Evolutionary conservation across 2,329 filamentous ascomycete species (phyloP).

Genomic region (Periglandula ipomoeae): DNA sequence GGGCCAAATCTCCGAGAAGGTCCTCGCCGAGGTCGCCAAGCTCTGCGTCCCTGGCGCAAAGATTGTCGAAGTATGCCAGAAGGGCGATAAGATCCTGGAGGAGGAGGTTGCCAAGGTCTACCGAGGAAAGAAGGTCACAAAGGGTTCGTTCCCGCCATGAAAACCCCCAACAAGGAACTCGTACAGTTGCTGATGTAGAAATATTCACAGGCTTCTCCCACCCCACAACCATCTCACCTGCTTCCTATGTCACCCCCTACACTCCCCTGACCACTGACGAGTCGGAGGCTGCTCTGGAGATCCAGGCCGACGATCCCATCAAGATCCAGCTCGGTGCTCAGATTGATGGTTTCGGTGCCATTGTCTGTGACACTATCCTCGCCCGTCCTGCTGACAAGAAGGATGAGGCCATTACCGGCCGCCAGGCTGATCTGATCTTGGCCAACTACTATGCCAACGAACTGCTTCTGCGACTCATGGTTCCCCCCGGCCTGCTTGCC

Average conservation of each 20-base stretch:
- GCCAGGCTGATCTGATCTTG: slow-evolving; percentile 76
- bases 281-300: slow-evolving; percentile 68
- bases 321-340: slow-evolving; percentile 99
- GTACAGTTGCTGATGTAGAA: slow-evolving; percentile 5
- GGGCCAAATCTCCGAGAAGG: slow-evolving; percentile 89
- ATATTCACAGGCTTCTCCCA: slow-evolving; percentile 64
- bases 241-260: slow-evolving; percentile 91
- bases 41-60: slow-evolving; percentile 77
- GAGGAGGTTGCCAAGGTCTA: slow-evolving; percentile 94
- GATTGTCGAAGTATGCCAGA: slow-evolving; percentile 88
- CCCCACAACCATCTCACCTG: slow-evolving; percentile 90
- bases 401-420: slow-evolving; percentile 59
- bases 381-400: slow-evolving; percentile 54
- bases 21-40: slow-evolving; percentile 73
- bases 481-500: slow-evolving; percentile 80
- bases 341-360: slow-evolving; percentile 93
- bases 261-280: slow-evolving; percentile 82
- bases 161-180: not conserved
- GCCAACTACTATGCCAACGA: slow-evolving; percentile 96
- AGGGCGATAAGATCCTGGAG: slow-evolving; percentile 89
- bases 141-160: slow-evolving; percentile 51
- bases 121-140: slow-evolving; percentile 93
- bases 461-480: slow-evolving; percentile 79
- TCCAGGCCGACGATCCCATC: slow-evolving; percentile 79
- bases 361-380: slow-evolving; percentile 87